Conservation (phyloP, 169 alveolate species). For the Sarcocystis neurona region DNA sequence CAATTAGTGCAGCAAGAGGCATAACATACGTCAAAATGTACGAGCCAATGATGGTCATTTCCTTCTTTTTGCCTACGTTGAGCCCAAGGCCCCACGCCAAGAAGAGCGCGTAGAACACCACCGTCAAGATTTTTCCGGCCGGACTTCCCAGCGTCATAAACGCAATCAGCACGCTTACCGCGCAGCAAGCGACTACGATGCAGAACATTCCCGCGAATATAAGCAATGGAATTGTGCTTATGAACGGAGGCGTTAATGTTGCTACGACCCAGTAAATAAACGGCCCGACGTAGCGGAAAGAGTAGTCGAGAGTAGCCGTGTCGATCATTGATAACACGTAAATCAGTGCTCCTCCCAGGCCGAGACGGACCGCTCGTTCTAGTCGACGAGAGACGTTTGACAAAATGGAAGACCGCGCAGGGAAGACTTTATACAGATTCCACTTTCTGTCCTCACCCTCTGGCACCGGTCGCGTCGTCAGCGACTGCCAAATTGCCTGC, state of each 20-base stretch:
- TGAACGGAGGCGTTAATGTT: conserved; percentile 54
- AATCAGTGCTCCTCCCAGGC: conserved; percentile 52
- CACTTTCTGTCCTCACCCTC: not conserved
- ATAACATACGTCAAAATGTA: conserved; percentile 54
- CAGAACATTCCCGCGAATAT: conserved; percentile 50
- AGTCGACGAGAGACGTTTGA: conserved; percentile 46
- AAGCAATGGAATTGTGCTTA: conserved; percentile 35
- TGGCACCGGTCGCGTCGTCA: not conserved
- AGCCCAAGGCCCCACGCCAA: conserved; percentile 39
- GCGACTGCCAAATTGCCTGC: not conserved
- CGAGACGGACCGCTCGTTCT: conserved; percentile 56
- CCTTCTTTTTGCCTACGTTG: conserved; percentile 43
- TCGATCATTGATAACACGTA: conserved; percentile 58
- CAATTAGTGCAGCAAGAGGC: conserved; percentile 58
- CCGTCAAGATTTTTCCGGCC: conserved; percentile 34
- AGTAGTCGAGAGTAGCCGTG: conserved; percentile 45
- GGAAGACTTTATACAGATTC: not conserved
- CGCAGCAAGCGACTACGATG: conserved; percentile 47
- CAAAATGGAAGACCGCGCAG: not conserved
- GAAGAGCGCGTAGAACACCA: conserved; percentile 8
- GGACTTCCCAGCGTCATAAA: conserved; percentile 23
- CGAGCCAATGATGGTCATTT: conserved; percentile 62
- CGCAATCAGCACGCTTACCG: conserved; percentile 37
- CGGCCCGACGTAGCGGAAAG: conserved; percentile 54
- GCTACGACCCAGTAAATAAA: conserved; percentile 54